These are phyloP conservation scores for Aspergillus oerlinghausenensis DNA, from an alignment of 2,329 filamentous ascomycete genomes.

Conservation along the genomic window DNA sequence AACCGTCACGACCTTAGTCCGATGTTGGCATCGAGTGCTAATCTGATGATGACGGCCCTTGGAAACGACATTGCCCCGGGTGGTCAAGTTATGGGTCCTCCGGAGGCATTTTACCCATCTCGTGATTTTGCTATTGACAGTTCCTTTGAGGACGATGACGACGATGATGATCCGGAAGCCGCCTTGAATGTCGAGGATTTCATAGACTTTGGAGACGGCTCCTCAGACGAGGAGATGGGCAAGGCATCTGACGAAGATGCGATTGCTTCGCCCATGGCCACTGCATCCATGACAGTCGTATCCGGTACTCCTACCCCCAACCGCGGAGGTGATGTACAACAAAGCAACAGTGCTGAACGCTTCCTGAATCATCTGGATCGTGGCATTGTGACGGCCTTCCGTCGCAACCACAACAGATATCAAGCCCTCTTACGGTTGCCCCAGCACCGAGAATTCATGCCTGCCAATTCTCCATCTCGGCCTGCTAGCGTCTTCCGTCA, in stretches of 20 bases:
- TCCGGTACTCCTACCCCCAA: slow-evolving; percentile 34
- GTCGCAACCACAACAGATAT: slow-evolving; percentile 52
- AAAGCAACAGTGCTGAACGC: slow-evolving; percentile 40
- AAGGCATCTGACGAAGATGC: slow-evolving; percentile 45
- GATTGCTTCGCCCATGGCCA: slow-evolving; percentile 42
- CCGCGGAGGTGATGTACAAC: slow-evolving; percentile 27
- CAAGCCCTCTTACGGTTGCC: slow-evolving; percentile 47
- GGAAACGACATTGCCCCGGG: slow-evolving; percentile 45
- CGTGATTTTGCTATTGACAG: slow-evolving; percentile 54
- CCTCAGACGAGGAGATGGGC: slow-evolving; percentile 58
- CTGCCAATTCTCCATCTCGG: slow-evolving; percentile 40
- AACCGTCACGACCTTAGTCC: slow-evolving; percentile 42
- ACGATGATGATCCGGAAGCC: slow-evolving; percentile 60
- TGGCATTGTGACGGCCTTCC: slow-evolving; percentile 73
- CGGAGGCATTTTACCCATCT: slow-evolving; percentile 71
- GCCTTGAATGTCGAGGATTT: slow-evolving; percentile 66
- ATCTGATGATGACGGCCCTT: slow-evolving; percentile 75
- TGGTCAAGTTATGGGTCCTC: slow-evolving; percentile 65
- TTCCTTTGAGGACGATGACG: slow-evolving; percentile 56
- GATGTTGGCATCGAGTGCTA: slow-evolving; percentile 63
- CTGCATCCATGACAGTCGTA: slow-evolving; percentile 35
- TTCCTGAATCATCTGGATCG: slow-evolving; percentile 65
- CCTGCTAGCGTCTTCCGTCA: slow-evolving; percentile 42
- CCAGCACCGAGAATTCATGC: slow-evolving; percentile 43
- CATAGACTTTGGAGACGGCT: slow-evolving; percentile 60